Percentiles rank a stretch among this genome's conserved stretches.
phyloP scores from a whole-genome alignment of 2,329 filamentous ascomycete species.

The Colletotrichum cordylinicola region DNA sequence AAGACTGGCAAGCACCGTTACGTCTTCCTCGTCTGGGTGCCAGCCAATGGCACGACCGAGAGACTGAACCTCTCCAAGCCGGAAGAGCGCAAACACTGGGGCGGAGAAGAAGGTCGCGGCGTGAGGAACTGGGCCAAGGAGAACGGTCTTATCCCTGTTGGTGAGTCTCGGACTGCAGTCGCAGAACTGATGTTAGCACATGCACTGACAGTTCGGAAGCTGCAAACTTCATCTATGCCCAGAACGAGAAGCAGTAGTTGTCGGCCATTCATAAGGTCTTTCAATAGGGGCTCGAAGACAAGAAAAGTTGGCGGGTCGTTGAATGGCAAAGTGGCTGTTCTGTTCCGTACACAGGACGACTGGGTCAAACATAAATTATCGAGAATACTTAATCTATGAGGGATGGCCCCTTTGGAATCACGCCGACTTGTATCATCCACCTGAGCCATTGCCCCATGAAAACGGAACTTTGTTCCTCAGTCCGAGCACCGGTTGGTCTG shows the following conservation, averaged over 20 bases:
- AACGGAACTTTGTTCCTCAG: not conserved
- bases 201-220: constrained; percentile 29
- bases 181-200: not conserved
- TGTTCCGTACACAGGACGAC: not conserved
- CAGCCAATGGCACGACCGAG: constrained; percentile 43
- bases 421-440: not conserved
- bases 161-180: constrained; percentile 33
- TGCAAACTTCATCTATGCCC: constrained; percentile 47
- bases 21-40: constrained; percentile 44
- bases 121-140: constrained; percentile 45
- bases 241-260: constrained; percentile 40
- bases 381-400: not conserved
- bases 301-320: not conserved
- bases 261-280: not conserved
- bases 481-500: not conserved
- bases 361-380: not conserved
- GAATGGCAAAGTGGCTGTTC: not conserved
- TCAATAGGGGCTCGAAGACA: not conserved
- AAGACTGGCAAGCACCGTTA: constrained; percentile 50
- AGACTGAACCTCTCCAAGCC: constrained; percentile 39
- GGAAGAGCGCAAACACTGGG: constrained; percentile 43
- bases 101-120: constrained; percentile 39
- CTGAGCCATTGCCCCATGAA: not conserved
- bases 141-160: constrained; percentile 45
- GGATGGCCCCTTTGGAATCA: not conserved